phyloP scores from a whole-genome alignment of 768 basidiomycete species.

The Roridomyces roridus region DNA sequence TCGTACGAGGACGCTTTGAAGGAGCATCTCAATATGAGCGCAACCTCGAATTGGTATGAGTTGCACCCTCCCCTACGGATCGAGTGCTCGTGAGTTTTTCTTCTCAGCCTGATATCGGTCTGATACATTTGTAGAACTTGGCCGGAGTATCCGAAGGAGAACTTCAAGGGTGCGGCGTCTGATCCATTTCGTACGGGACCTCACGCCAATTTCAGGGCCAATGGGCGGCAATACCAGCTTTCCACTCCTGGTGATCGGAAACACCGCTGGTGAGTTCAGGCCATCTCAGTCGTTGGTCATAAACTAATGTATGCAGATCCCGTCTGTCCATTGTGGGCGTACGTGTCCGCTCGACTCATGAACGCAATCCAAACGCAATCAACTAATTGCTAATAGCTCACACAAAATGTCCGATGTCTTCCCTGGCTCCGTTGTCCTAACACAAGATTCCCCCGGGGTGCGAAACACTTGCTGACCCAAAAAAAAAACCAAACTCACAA shows the following conservation, averaged over 20 bases:
- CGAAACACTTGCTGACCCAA: not conserved
- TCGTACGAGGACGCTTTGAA: constrained; percentile 5
- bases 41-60: constrained; percentile 2
- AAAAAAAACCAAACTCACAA: not conserved
- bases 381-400: constrained; percentile 17
- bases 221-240: not conserved
- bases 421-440: constrained; percentile 27
- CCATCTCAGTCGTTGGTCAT: constrained; percentile 7
- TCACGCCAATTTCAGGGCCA: constrained; percentile 54
- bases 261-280: constrained; percentile 31
- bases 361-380: not conserved
- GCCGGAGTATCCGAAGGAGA: constrained; percentile 19
- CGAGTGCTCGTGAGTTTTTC: constrained; percentile 10
- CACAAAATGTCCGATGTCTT: constrained; percentile 27
- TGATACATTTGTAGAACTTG: constrained; percentile 21
- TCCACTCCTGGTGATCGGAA: constrained; percentile 9
- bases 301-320: constrained; percentile 16
- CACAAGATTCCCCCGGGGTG: constrained; percentile 24
- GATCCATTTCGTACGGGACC: constrained; percentile 44
- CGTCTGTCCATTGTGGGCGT: constrained; percentile 24
- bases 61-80: not conserved
- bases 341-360: not conserved
- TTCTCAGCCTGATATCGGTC: too few relatives aligned
- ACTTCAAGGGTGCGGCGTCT: constrained; percentile 15
- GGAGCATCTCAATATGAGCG: constrained; percentile 1